Conservation (phyloP, 164 flowering plant genomes). For the Cinnamomum chago region DNA sequence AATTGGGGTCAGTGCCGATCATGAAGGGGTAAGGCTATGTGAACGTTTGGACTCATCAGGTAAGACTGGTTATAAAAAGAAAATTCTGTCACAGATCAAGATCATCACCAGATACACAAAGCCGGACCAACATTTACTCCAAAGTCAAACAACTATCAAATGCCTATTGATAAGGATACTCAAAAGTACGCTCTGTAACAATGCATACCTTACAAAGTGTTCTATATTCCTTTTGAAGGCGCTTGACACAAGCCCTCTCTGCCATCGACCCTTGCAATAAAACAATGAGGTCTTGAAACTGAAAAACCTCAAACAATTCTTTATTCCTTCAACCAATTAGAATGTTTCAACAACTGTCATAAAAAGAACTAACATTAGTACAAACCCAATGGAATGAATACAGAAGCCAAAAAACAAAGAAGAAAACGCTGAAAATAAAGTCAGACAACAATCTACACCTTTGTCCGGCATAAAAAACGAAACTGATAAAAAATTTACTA, state of each 20-base stretch:
- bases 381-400: no score
- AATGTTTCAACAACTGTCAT: no score
- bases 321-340: no score
- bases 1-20: background rate
- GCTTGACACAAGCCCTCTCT: constrained; percentile 81
- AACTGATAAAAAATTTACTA: no score
- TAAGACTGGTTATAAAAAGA: background rate
- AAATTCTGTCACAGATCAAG: background rate
- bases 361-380: no score
- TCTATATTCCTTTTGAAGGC: constrained; percentile 91
- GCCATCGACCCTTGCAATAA: constrained; percentile 43
- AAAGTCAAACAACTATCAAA: background rate
- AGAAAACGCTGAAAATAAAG: no score
- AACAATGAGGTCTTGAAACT: no score
- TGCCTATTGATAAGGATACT: background rate
- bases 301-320: no score
- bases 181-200: background rate
- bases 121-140: background rate
- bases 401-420: no score
- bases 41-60: background rate
- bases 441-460: no score
- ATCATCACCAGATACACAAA: background rate
- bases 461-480: no score
- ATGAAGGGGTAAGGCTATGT: background rate
- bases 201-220: constrained; percentile 80